Evolutionary conservation across 1,284 basidiomycete species (phyloP).

Genomic region (Apiotrichum domesticum): DNA sequence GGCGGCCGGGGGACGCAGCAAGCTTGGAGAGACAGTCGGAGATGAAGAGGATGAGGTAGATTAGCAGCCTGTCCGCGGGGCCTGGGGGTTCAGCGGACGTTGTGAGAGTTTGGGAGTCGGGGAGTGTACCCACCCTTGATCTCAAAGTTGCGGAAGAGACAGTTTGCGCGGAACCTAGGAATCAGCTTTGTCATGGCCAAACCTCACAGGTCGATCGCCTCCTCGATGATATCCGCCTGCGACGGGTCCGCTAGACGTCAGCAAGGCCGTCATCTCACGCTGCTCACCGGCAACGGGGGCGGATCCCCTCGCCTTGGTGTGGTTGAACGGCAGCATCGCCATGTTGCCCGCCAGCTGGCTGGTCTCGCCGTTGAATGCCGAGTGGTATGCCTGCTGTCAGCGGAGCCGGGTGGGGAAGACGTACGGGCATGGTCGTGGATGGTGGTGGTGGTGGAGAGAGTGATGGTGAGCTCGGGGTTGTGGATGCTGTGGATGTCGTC

Average conservation of each 20-base stretch:
- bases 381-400: slow-evolving; percentile 80
- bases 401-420: slow-evolving; percentile 51
- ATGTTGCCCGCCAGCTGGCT: slow-evolving; percentile 86
- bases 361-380: slow-evolving; percentile 79
- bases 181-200: too few species aligned
- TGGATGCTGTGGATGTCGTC: background rate
- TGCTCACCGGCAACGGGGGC: slow-evolving; percentile 67
- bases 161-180: slow-evolving; percentile 83
- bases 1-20: slow-evolving; percentile 51
- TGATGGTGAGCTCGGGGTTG: background rate
- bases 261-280: background rate
- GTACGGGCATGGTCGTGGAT: slow-evolving; percentile 57
- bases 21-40: slow-evolving; percentile 94
- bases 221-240: slow-evolving; percentile 86
- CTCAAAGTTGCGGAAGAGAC: slow-evolving; percentile 98
- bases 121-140: slow-evolving; percentile 65
- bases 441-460: background rate
- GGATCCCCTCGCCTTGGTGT: slow-evolving; percentile 80
- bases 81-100: slow-evolving; percentile 40
- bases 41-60: slow-evolving; percentile 96
- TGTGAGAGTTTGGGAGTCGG: too few species aligned
- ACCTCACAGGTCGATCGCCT: slow-evolving; percentile 73
- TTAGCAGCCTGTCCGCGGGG: slow-evolving; percentile 89
- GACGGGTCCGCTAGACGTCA: slow-evolving; percentile 59
- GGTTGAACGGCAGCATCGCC: slow-evolving; percentile 78